Evolutionary conservation across 768 basidiomycete species (phyloP), one percentile per base, ranked within the genome.

Genomic region (Amyloporia xantha): DNA sequence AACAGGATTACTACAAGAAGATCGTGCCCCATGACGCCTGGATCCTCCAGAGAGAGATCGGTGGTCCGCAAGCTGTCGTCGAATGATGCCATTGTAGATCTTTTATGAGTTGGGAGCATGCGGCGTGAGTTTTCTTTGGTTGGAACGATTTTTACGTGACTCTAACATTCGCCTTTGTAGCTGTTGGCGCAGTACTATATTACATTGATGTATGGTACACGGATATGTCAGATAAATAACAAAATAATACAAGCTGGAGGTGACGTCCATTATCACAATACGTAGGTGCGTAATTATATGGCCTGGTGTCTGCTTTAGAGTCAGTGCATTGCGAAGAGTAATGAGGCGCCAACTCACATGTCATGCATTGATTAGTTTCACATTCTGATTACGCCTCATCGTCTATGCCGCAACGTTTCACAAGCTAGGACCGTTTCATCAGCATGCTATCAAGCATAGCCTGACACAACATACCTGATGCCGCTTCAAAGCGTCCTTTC

Each of bases 1-100:
- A 85, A 47, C 71, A 84, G 59, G 75, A 79, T 53, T 94, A 94
- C 68, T 94, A 94, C 78, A 91, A 90, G 68, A 93, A 90, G 65
- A 88, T 94, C 49, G 71, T 67, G 24, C 91, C 91, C 21, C 79
- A 78, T 54, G 86, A 85, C 59, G 91, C 91, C 19, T 94, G 91
- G 91, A 72, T 94, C 51, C 74, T 94, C 44, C 86, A 93, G 68
- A 81, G 77, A 62, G 63, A 60, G 43, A 68, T 83, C 52, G 54
- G 67, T 23, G 41, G 20, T n/a, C 17, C 38, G 19, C 19, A 7
- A 21, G 33, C 39, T 6, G 48, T 21, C 24, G 41, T 35, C n/a
- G n/a, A n/a, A n/a, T n/a, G n/a, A n/a, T n/a, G n/a, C n/a, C n/a
- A n/a, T n/a, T n/a, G n/a, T n/a, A n/a, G n/a, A n/a, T n/a, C n/a